phyloP scores from a whole-genome alignment of 495 filamentous ascomycete genomes.

The Neurospora discreta region DNA sequence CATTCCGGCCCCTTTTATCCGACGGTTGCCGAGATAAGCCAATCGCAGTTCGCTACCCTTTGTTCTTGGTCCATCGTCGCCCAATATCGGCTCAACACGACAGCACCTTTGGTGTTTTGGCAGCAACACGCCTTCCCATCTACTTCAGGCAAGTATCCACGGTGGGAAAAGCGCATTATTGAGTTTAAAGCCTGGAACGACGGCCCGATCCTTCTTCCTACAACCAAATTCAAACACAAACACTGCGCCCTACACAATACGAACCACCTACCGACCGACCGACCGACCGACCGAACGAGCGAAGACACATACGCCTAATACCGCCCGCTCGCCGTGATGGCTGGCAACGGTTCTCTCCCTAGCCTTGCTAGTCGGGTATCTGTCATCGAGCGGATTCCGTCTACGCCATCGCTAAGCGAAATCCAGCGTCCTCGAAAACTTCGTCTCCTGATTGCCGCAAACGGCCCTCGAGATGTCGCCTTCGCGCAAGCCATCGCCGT shows the following conservation, averaged over 20 bases:
- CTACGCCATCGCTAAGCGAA: conserved; percentile 28
- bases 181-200: background rate
- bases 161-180: background rate
- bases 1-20: background rate
- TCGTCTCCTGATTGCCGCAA: conserved; percentile 40
- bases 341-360: background rate
- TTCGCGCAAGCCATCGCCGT: conserved; percentile 43
- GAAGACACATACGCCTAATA: background rate
- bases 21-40: background rate
- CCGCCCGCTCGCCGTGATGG: background rate
- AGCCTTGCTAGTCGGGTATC: background rate
- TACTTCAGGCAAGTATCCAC: background rate
- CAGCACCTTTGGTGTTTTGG: background rate
- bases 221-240: background rate
- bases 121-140: background rate
- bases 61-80: background rate
- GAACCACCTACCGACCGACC: background rate
- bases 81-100: background rate
- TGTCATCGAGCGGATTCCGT: conserved; percentile 7
- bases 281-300: background rate
- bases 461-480: conserved; percentile 39
- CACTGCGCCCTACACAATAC: background rate
- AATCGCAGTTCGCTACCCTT: background rate
- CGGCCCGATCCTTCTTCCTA: background rate
- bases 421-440: conserved; percentile 32